Evolutionary conservation across 1,284 basidiomycete species (phyloP), one percentile per base, ranked within the genome.

Genomic region (Ceratobasidium sp.): DNA sequence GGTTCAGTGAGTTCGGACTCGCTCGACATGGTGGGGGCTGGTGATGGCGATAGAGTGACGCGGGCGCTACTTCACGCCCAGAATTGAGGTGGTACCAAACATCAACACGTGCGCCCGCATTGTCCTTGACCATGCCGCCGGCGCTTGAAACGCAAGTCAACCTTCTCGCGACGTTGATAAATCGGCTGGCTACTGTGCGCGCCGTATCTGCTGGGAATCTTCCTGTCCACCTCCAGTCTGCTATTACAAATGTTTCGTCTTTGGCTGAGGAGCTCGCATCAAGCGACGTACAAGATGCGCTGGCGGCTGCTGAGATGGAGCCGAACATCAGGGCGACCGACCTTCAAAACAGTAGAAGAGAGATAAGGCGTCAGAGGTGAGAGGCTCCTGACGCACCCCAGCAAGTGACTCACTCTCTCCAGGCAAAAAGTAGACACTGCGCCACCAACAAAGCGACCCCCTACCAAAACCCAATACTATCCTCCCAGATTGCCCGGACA

Each of bases 1-100:
- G 43, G 18, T n/a, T 69, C 65, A 18, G 65, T 69, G 36, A 69
- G 52, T n/a, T 69, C 65, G 6, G 65, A 69, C 10, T 69, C 65
- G 34, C 65, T 69, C 26, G 65, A 69, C 65, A 69, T 69, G 52
- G 53, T 48, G 26, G 46, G 18, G 43, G 14, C 3, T 9, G 21
- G 30, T 34, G 61, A 18, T 36, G 28, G 4, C 12, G 52, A 18
- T 8, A 8, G n/a, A 34, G 52, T 55, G 14, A 30, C 18, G 43
- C 16, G 26, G 23, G 52, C 52, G 52, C 52, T 55, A 30, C 28
- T 34, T 18, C 5, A 26, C 30, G 52, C 21, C 52, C 28, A 55
- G 10, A 32, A 34, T 30, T 34, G 52, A 52, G 30, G 43, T 18
- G 18, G 12, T 3, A 21, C 52, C 52, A 55, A 55, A 55, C 52